Evolutionary conservation across 192 early-diverging fungal genomes (phyloP), one percentile per base, ranked within the genome.

Genomic region (Podila epicladia): DNA sequence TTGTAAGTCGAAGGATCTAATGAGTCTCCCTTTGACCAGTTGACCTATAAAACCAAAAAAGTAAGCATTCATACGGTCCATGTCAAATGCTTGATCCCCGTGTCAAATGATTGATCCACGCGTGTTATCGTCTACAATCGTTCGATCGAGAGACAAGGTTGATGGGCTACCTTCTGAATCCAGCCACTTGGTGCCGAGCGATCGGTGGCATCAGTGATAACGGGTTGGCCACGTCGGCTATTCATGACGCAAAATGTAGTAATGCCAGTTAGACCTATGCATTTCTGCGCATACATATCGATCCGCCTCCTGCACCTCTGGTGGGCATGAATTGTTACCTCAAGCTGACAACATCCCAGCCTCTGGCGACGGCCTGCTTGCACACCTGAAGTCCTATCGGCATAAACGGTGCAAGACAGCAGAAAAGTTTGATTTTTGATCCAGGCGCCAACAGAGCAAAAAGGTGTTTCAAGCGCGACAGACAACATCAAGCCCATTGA

Each of bases 1-100:
- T 75, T 77, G 62, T 87, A 93, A 17, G 87, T 87, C 19, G 84
- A 86, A 20, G 93, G 91, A 26, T 88, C 82, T 59, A 91, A 72
- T 26, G 90, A 90, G 64, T 92, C 88, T 38, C 91, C 93, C 65
- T 84, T 69, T 29, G 86, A 84, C 93, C 92, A 93, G 50, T 85
- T 66, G 28, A 91, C 86, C 82, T 69, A 50, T 17, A 20, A 51
- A 45, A 28, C 15, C 5, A 28, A 48, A 65, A 15, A 22, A 50
- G 45, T 12, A 37, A 31, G 35, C 51, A 58, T 6, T 33, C 28
- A 32, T n/a, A 55, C 2, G 2, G 53, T 55, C 11, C n/a, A 12
- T 33, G 19, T 17, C 31, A 22, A 58, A n/a, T 28, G 24, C 20
- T 5, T 9, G 5, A 58, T 58, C 28, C 3, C 24, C 28, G 9